Evolutionary conservation across 192 early-diverging fungal species (phyloP).

Genomic region (Umbelopsis isabellina): DNA sequence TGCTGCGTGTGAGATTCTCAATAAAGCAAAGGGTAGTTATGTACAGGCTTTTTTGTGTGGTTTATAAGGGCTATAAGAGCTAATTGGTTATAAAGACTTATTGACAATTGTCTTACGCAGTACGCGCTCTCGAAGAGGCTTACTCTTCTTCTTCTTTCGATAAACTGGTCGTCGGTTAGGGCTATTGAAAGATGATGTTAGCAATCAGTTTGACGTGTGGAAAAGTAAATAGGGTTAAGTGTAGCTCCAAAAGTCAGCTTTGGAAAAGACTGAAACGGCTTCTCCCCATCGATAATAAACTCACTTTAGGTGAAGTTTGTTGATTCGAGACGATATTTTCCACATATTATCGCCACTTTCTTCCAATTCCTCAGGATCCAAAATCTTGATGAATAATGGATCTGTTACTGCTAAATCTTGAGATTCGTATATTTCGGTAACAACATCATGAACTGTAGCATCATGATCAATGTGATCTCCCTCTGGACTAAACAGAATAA

Average conservation of each 20-base stretch:
- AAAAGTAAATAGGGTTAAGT: no score
- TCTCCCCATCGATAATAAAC: not conserved
- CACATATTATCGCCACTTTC: slow-evolving; percentile 15
- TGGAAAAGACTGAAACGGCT: not conserved
- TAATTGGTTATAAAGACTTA: not conserved
- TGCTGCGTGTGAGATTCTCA: no score
- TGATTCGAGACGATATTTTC: slow-evolving; percentile 14
- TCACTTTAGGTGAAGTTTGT: slow-evolving; percentile 17
- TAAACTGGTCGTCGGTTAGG: not conserved
- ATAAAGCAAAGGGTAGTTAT: no score
- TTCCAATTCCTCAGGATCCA: not conserved
- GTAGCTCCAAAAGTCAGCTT: not conserved
- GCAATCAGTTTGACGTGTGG: no score
- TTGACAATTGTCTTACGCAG: slow-evolving; percentile 8
- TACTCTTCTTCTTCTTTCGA: slow-evolving; percentile 13
- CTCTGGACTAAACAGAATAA: slow-evolving; percentile 5
- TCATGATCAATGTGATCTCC: slow-evolving; percentile 18
- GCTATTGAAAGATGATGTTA: not conserved
- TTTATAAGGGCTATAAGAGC: no score
- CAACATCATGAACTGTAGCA: slow-evolving; percentile 9
- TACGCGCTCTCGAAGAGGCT: slow-evolving; percentile 18
- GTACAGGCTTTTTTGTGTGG: no score
- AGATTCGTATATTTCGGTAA: slow-evolving; percentile 2
- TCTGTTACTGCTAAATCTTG: not conserved
- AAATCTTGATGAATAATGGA: slow-evolving; percentile 8